Conservation (phyloP, 2,329 filamentous ascomycete genomes). For the Aspergillus costaricaensis region DNA sequence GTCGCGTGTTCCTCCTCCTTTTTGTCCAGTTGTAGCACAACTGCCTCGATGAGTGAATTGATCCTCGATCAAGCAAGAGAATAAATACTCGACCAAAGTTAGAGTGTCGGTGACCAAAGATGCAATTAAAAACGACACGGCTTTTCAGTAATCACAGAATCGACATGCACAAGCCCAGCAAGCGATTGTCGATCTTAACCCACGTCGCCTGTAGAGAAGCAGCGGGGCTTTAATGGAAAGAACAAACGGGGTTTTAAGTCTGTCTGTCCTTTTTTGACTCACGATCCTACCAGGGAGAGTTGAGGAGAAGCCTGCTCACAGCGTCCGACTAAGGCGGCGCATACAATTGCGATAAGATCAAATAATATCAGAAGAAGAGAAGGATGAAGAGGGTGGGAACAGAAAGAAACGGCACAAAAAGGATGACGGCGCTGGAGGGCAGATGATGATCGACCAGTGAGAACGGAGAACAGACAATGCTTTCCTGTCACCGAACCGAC, state of each 20-base stretch:
- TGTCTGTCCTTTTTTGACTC: neutral
- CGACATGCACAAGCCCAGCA: constrained; percentile 34
- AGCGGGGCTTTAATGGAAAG: constrained; percentile 13
- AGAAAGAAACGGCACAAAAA: constrained; percentile 16
- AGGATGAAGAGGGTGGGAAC: constrained; percentile 19
- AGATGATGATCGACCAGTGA: constrained; percentile 28
- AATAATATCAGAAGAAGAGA: constrained; percentile 18
- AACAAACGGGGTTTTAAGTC: neutral
- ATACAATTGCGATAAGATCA: constrained; percentile 30
- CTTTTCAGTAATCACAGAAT: constrained; percentile 11
- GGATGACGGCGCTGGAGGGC: constrained; percentile 16
- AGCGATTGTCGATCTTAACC: constrained; percentile 28
- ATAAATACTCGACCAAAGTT: neutral
- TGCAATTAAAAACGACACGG: constrained; percentile 2
- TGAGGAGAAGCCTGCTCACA: constrained; percentile 35
- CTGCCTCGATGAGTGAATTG: neutral
- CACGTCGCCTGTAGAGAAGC: constrained; percentile 24
- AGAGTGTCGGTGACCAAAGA: constrained; percentile 1
- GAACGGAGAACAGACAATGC: constrained; percentile 13
- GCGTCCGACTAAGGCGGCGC: constrained; percentile 39
- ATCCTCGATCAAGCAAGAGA: neutral
- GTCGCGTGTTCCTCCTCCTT: neutral
- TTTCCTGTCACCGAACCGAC: constrained; percentile 8
- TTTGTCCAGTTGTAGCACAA: neutral
- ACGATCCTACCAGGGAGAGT: constrained; percentile 18